Percentiles rank a stretch among this genome's conserved stretches.
These are phyloP conservation scores for Podosphaera leucotricha DNA, from an alignment of 2,329 filamentous ascomycete species.

Conservation along the genomic window DNA sequence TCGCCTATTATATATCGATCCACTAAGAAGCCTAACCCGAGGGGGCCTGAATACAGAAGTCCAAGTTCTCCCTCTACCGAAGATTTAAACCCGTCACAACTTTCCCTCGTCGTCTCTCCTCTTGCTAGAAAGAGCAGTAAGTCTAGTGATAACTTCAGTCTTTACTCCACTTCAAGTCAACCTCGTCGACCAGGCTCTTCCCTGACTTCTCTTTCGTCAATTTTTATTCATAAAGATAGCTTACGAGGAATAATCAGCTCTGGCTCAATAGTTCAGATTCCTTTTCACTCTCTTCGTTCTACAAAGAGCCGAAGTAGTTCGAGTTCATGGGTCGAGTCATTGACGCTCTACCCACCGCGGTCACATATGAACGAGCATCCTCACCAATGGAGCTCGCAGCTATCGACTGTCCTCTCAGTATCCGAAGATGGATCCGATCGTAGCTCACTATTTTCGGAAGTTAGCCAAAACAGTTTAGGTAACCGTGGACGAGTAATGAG, in stretches of 20 bases:
- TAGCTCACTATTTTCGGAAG: conserved; percentile 20
- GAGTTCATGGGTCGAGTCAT: conserved; percentile 16
- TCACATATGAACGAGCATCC: conserved; percentile 24
- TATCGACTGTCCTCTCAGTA: conserved; percentile 40
- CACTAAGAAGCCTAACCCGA: conserved; percentile 7
- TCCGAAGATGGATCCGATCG: conserved; percentile 28
- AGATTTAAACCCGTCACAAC: conserved; percentile 9
- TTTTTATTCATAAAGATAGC: conserved; percentile 19
- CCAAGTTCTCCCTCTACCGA: background rate
- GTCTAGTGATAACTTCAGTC: conserved; percentile 21
- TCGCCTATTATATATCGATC: conserved; percentile 15
- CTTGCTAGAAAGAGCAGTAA: conserved; percentile 2
- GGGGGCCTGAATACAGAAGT: conserved; percentile 4
- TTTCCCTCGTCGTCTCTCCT: conserved; percentile 30
- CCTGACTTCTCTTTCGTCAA: conserved; percentile 29
- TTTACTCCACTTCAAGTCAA: conserved; percentile 26
- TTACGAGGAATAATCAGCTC: conserved; percentile 10
- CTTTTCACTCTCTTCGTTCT: conserved; percentile 4
- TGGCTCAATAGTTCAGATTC: conserved; percentile 12
- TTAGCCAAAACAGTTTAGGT: conserved; percentile 23
- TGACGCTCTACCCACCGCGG: conserved; percentile 12
- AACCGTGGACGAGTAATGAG: conserved; percentile 29
- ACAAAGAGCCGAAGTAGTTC: conserved; percentile 5
- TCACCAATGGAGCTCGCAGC: conserved; percentile 39
- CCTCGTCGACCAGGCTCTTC: conserved; percentile 26